Evolutionary conservation across 768 basidiomycete genomes (phyloP).

Genomic region (Russula sp.): DNA sequence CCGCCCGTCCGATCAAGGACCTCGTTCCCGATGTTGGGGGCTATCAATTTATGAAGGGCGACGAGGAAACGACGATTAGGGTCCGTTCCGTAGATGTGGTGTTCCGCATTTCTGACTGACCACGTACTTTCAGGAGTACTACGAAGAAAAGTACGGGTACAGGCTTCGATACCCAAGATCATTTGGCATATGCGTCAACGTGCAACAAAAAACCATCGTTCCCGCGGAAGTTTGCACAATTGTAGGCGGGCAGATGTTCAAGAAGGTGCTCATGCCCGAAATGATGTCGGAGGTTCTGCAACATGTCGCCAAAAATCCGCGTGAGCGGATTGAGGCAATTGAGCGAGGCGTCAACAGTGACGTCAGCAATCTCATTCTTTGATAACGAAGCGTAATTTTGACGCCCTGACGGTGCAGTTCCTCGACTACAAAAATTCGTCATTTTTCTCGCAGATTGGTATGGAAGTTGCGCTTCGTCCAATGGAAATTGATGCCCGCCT

Average conservation of each 20-base stretch:
- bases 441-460: conserved; percentile 25
- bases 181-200: conserved; percentile 27
- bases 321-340: conserved; percentile 21
- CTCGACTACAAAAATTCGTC: conserved; percentile 28
- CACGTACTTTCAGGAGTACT: conserved; percentile 15
- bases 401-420: conserved; percentile 22
- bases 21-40: conserved; percentile 11
- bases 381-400: not conserved
- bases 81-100: conserved; percentile 4
- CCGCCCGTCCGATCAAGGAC: conserved; percentile 27
- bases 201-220: conserved; percentile 13
- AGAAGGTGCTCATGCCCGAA: conserved; percentile 24
- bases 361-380: conserved; percentile 10
- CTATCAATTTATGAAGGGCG: conserved; percentile 22
- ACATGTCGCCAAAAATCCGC: conserved; percentile 23
- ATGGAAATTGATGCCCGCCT: conserved; percentile 21
- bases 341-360: conserved; percentile 22
- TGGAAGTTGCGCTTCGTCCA: conserved; percentile 22
- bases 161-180: conserved; percentile 16
- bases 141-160: conserved; percentile 17
- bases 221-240: conserved; percentile 30
- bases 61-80: conserved; percentile 18
- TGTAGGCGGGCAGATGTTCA: conserved; percentile 27
- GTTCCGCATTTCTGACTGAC: not conserved
- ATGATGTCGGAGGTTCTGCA: conserved; percentile 25